Evolutionary conservation across 441 rosid genomes (phyloP).

Genomic region (Gossypium trilobum): DNA sequence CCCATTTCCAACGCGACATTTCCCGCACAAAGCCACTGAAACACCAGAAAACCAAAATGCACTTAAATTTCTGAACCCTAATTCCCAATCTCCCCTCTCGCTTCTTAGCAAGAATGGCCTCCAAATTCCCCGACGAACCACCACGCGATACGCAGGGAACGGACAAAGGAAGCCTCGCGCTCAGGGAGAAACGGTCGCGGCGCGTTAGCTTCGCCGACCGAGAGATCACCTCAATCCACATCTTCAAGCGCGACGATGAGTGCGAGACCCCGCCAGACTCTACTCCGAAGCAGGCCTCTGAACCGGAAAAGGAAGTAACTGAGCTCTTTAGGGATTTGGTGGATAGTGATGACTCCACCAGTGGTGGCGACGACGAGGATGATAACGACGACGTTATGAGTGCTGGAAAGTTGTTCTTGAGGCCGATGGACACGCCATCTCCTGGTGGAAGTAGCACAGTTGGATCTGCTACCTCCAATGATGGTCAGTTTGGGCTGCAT

Average conservation of each 20-base stretch:
- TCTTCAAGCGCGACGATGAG: conserved; percentile 80
- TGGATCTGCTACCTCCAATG: conserved; percentile 61
- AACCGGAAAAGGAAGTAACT: conserved; percentile 26
- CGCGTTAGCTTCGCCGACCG: conserved; percentile 94
- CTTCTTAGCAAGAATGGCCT: conserved; percentile 28
- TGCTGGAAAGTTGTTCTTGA: conserved; percentile 42
- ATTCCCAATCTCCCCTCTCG: conserved; percentile 9
- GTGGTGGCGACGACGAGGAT: conserved; percentile 20
- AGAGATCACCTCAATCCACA: conserved; percentile 80
- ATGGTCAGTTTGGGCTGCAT: conserved; percentile 8
- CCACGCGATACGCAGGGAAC: conserved; percentile 44
- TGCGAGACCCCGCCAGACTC: conserved; percentile 50
- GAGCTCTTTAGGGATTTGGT: conserved; percentile 52
- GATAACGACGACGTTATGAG: conserved; percentile 28
- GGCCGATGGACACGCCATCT: conserved; percentile 36
- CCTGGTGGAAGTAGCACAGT: conserved; percentile 52
- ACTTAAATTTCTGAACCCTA: conserved; percentile 27
- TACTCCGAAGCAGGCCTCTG: conserved; percentile 24
- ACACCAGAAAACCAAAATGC: background rate
- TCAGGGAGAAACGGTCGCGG: conserved; percentile 53
- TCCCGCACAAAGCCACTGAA: conserved; percentile 28
- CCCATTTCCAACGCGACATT: background rate
- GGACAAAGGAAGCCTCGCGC: conserved; percentile 60
- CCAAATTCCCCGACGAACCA: conserved; percentile 35
- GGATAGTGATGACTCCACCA: conserved; percentile 44